Evolutionary conservation across 1,139 yeast species (phyloP).

Genomic region (Yamadazyma triangularis): DNA sequence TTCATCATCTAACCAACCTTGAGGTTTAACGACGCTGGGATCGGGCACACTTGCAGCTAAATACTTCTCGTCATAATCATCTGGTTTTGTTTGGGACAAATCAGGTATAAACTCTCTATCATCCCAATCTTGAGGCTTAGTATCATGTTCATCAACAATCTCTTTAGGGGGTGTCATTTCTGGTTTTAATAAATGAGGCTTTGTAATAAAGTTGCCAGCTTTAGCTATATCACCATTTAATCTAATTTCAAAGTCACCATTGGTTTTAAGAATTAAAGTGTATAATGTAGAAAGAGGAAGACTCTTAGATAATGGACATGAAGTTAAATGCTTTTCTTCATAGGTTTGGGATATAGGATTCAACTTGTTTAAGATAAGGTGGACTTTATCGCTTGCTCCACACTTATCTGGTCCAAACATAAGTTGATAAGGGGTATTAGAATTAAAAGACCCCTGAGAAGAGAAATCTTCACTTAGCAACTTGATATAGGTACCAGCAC

Average conservation of each 20-base stretch:
- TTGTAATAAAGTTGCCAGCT: slow-evolving; percentile 60
- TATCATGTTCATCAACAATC: slow-evolving; percentile 57
- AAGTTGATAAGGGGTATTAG: slow-evolving; percentile 69
- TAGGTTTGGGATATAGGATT: slow-evolving; percentile 51
- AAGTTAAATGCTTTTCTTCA: slow-evolving; percentile 64
- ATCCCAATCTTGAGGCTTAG: slow-evolving; percentile 78
- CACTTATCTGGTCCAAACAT: slow-evolving; percentile 97
- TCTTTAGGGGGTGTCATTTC: slow-evolving; percentile 59
- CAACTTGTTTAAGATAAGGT: slow-evolving; percentile 62
- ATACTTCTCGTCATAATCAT: slow-evolving; percentile 68
- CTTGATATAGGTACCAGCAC: slow-evolving; percentile 90
- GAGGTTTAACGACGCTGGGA: slow-evolving; percentile 64
- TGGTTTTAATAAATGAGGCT: slow-evolving; percentile 52
- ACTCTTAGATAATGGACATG: slow-evolving; percentile 62
- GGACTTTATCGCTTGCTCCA: slow-evolving; percentile 75
- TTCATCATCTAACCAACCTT: slow-evolving; percentile 70
- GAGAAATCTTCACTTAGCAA: slow-evolving; percentile 48
- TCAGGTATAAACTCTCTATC: slow-evolving; percentile 62
- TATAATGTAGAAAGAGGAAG: slow-evolving; percentile 62
- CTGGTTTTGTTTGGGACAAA: slow-evolving; percentile 58
- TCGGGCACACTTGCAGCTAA: slow-evolving; percentile 60
- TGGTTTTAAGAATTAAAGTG: slow-evolving; percentile 64
- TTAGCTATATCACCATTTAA: slow-evolving; percentile 71
- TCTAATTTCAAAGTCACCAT: slow-evolving; percentile 72
- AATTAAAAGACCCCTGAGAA: slow-evolving; percentile 35